Evolutionary conservation across 2,329 filamentous ascomycete genomes (phyloP), one percentile per base, ranked within the genome.

Genomic region (Fusarium sp.): DNA sequence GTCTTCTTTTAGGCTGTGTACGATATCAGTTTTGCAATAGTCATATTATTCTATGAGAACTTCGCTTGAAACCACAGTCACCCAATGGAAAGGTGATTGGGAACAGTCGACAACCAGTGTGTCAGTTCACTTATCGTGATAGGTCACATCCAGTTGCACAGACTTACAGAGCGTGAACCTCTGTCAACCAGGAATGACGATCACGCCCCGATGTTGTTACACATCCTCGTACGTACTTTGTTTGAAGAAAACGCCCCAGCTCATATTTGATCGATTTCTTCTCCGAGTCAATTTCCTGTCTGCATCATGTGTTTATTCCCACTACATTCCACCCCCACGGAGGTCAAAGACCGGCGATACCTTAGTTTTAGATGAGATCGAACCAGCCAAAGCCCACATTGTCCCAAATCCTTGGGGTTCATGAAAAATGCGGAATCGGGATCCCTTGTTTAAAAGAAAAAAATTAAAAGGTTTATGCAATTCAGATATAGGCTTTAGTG

Each of bases 251-350:
- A 62, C 63, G 44, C 45, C 42, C 63, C 50, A 71, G 66, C 57
- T 62, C 62, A 45, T 45, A 41, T 60, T 29, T 59, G 65, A 54
- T 65, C 56, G 54, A 59, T 65, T 49, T 50, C 50, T 55, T 55
- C 50, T 42, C 49, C 36, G 68, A 66, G 53, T 59, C 61, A 62
- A 64, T 71, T 57, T 64, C 63, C 53, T 55, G 61, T 61, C 58
- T 62, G 54, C 64, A 50, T 59, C 66, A 62, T 47, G 58, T 46
- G 56, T 71, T 74, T 74, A 70, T 72, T 77, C 64, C 67, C 61
- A 75, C 59, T 46, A 39, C 35, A 68, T 68, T 66, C 66, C 74
- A 76, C 75, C 75, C 75, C 75, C 75, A 77, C 75, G 75, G 75
- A 77, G 72, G 72, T 76, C 73, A 62, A 76, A 76, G 74, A 35